Conservation (phyloP, 2,329 filamentous ascomycete species). For the Botryotinia narcissicola region DNA sequence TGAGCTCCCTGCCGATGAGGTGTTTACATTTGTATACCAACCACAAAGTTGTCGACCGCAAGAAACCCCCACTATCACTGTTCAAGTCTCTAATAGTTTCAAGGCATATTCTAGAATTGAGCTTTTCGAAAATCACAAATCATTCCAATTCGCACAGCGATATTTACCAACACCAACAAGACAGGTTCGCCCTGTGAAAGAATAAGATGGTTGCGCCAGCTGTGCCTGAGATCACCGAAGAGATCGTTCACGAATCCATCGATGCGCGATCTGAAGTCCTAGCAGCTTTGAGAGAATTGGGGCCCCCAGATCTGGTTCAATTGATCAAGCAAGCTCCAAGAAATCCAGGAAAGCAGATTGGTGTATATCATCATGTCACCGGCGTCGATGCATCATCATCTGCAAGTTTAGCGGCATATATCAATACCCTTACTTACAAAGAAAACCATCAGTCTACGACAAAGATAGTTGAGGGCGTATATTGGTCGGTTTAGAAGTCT, state of each 20-base stretch:
- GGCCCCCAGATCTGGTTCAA: slow-evolving; percentile 93
- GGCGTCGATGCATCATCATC: slow-evolving; percentile 97
- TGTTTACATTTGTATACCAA: slow-evolving; percentile 11
- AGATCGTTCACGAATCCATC: slow-evolving; percentile 85
- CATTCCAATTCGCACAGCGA: not conserved
- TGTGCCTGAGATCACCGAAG: slow-evolving; percentile 86
- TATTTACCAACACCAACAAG: slow-evolving; percentile 1
- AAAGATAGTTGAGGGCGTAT: slow-evolving; percentile 91
- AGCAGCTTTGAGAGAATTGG: slow-evolving; percentile 81
- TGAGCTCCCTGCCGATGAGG: slow-evolving; percentile 16
- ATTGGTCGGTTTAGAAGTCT: slow-evolving; percentile 64
- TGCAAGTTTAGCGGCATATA: slow-evolving; percentile 93
- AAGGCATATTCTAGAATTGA: not conserved
- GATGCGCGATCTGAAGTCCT: slow-evolving; percentile 91
- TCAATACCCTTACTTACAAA: slow-evolving; percentile 93
- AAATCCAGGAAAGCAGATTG: slow-evolving; percentile 67
- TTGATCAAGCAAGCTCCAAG: slow-evolving; percentile 72
- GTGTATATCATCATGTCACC: slow-evolving; percentile 96
- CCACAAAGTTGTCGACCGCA: not conserved
- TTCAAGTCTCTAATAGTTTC: not conserved
- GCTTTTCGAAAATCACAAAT: not conserved
- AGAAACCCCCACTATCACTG: slow-evolving; percentile 7
- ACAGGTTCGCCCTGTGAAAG: slow-evolving; percentile 7
- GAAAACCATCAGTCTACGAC: slow-evolving; percentile 72
- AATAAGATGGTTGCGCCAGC: slow-evolving; percentile 53